These are phyloP conservation scores for Emericellopsis terricola DNA, from an alignment of 495 filamentous ascomycete genomes.

Conservation along the genomic window DNA sequence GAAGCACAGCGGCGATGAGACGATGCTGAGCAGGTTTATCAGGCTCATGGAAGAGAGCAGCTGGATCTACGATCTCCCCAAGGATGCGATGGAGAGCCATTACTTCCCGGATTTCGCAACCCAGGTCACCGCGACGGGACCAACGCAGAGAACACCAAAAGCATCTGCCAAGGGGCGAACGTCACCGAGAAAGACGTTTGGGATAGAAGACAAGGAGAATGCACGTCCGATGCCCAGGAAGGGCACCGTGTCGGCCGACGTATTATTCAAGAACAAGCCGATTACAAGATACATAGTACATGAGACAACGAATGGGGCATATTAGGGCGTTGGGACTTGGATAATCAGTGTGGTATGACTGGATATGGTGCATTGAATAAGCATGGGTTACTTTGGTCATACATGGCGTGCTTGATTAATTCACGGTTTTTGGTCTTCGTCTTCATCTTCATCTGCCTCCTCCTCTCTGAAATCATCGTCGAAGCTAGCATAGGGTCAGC, in stretches of 20 bases:
- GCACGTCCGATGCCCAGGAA: conserved; percentile 9
- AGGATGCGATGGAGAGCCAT: conserved; percentile 46
- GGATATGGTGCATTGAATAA: not conserved
- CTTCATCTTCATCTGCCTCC: not conserved
- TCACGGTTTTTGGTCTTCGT: not conserved
- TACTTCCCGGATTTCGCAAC: conserved; percentile 33
- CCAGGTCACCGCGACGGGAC: conserved; percentile 13
- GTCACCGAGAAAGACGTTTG: conserved; percentile 5
- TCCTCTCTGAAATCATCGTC: not conserved
- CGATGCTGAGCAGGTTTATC: conserved; percentile 62
- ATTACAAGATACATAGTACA: conserved; percentile 30
- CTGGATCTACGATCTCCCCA: conserved; percentile 60
- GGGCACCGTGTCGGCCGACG: conserved; percentile 18
- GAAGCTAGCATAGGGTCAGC: no score
- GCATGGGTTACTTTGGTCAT: no score
- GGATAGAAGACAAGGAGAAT: conserved; percentile 5
- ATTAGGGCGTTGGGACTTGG: conserved; percentile 3
- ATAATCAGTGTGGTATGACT: not conserved
- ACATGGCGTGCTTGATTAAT: no score
- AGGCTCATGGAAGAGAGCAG: conserved; percentile 47
- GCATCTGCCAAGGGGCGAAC: conserved; percentile 3
- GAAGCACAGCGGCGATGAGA: conserved; percentile 39
- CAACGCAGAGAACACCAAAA: not conserved
- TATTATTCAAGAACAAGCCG: conserved; percentile 19
- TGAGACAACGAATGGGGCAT: conserved; percentile 22